Evolutionary conservation across 2,329 filamentous ascomycete species (phyloP), one percentile per base, ranked within the genome.

Genomic region (Arachnomyces sp.): DNA sequence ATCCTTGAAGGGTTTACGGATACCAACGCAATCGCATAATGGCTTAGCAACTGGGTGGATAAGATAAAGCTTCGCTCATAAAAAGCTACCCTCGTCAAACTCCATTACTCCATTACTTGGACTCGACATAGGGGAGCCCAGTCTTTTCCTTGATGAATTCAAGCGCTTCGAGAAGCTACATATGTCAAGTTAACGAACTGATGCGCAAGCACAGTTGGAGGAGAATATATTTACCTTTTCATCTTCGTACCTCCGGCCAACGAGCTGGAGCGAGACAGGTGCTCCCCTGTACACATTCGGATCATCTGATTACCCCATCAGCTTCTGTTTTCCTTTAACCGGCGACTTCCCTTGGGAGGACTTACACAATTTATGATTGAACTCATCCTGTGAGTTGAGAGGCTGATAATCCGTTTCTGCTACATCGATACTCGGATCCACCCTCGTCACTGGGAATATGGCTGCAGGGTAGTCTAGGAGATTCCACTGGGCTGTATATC

Each of bases 401-500:
- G 63, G 55, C 40, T 51, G 31, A 34, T 66, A 66, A 1, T 40
- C 52, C 28, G 50, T 38, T 15, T 68, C 64, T 31, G 53, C 58
- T 16, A 44, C 44, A 48, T 76, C 72, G 11, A 59, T 49, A 1
- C 49, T 49, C 1, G 62, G 62, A 39, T 72, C 64, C 1, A 70
- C 66, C 31, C 60, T 53, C 2, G 63, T 64, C 1, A 73, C 75
- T 0, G 81, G 81, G 52, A 84, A 81, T 0, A 77, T 68, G 2
- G 74, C 57, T 7, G 68, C 72, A 0, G 81, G 77, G 55, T 82
- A 82, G 55, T 85, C 79, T 1, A 84, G 68, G 31, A 84, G 50
- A 53, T 84, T 85, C 78, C 79, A 84, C 45, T 79, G 72, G 0
- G 71, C 64, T 0, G 78, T 82, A 49, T 84, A 85, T 1, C 71